A percentile compares a stretch with the other conserved stretches of the same genome.
Evolutionary conservation across 2,329 filamentous ascomycete genomes (phyloP).

Genomic region (Scedosporium apiospermum): DNA sequence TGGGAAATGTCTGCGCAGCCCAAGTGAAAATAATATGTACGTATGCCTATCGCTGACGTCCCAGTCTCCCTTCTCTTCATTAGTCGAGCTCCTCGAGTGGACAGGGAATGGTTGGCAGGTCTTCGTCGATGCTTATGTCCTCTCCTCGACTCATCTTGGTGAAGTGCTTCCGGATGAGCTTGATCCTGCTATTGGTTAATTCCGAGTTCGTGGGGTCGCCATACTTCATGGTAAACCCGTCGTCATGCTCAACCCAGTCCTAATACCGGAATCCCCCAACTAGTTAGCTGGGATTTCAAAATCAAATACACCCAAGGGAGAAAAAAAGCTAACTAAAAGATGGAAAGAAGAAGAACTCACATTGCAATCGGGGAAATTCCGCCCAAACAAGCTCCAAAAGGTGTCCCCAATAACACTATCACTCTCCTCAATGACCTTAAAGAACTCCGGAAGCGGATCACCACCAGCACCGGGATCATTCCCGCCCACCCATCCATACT

Average conservation of each 20-base stretch:
- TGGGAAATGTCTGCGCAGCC: too few relatives aligned
- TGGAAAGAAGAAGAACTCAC: conserved; percentile 16
- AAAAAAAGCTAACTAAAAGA: background rate
- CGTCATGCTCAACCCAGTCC: conserved; percentile 31
- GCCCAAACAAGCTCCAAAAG: conserved; percentile 37
- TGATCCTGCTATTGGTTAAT: conserved; percentile 25
- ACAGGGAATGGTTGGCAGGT: conserved; percentile 29
- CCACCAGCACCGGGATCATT: conserved; percentile 10
- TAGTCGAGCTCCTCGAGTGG: conserved; percentile 12
- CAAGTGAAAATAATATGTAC: too few relatives aligned
- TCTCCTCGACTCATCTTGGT: conserved; percentile 26
- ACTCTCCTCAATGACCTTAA: conserved; percentile 26
- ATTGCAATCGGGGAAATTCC: conserved; percentile 31
- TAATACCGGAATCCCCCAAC: conserved; percentile 9
- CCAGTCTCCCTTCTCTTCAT: background rate
- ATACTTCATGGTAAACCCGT: conserved; percentile 36
- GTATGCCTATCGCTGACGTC: background rate
- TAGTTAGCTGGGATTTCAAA: too few relatives aligned
- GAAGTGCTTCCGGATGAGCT: conserved; percentile 33
- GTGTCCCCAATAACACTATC: conserved; percentile 28
- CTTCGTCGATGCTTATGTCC: conserved; percentile 20
- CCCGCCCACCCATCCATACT: conserved; percentile 32
- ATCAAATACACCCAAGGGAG: too few relatives aligned
- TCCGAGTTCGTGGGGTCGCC: conserved; percentile 30
- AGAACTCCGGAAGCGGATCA: conserved; percentile 28